Evolutionary conservation across 2,329 filamentous ascomycete genomes (phyloP).

Genomic region (Aspergillus hiratsukae): DNA sequence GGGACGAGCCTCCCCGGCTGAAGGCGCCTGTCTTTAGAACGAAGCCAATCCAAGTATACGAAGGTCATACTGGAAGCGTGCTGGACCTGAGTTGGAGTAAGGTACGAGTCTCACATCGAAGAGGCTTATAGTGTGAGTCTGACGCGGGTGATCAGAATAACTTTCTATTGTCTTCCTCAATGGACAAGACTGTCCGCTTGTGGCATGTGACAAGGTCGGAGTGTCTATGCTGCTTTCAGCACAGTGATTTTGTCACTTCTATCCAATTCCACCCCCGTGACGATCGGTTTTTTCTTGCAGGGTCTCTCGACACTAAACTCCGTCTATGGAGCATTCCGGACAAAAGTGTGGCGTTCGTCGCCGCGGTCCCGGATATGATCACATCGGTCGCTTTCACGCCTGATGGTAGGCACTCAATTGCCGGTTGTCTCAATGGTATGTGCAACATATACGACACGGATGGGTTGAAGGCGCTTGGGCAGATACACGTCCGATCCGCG

Average conservation of each 20-base stretch:
- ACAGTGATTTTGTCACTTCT: conserved; percentile 91
- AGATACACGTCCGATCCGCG: conserved; percentile 89
- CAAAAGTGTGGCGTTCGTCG: conserved; percentile 82
- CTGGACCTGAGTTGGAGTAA: conserved; percentile 97
- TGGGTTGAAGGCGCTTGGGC: conserved; percentile 73
- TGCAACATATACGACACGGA: conserved; percentile 93
- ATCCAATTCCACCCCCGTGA: conserved; percentile 92
- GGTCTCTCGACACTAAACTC: conserved; percentile 82
- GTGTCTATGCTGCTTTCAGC: conserved; percentile 89
- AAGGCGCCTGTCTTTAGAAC: conserved; percentile 87
- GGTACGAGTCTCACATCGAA: conserved; percentile 30
- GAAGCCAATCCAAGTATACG: conserved; percentile 73
- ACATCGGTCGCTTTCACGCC: conserved; percentile 92
- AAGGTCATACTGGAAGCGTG: conserved; percentile 78
- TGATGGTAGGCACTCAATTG: conserved; percentile 84
- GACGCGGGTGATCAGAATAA: conserved; percentile 60
- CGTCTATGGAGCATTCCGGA: conserved; percentile 96
- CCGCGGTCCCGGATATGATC: conserved; percentile 76
- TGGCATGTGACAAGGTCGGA: conserved; percentile 87
- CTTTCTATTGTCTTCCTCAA: conserved; percentile 89
- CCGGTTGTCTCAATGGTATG: conserved; percentile 77
- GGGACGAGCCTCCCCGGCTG: conserved; percentile 56
- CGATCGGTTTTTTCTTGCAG: conserved; percentile 93
- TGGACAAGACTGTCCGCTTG: conserved; percentile 94
- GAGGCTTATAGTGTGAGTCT: conserved; percentile 2